These are phyloP conservation scores for Penicillium sp. DNA, from an alignment of 2,329 filamentous ascomycete species.

Conservation along the genomic window DNA sequence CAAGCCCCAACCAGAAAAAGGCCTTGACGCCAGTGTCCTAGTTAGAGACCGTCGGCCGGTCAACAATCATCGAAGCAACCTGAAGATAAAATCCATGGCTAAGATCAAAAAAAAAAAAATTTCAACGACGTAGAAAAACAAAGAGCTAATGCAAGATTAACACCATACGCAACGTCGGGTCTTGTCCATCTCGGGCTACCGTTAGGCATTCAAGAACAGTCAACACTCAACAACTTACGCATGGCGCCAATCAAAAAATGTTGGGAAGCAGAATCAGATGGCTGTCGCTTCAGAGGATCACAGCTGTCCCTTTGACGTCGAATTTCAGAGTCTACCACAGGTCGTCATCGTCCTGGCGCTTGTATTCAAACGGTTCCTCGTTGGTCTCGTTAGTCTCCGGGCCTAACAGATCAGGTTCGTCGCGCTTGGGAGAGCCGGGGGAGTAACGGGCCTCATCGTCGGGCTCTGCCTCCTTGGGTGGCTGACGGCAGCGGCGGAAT, in stretches of 20 bases:
- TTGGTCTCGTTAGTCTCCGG: neutral
- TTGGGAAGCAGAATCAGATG: neutral
- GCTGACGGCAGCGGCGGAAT: slow-evolving; percentile 38
- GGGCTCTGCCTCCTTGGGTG: slow-evolving; percentile 17
- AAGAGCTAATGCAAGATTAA: neutral
- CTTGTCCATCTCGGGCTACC: neutral
- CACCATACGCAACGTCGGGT: neutral
- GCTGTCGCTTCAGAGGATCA: too few relatives aligned
- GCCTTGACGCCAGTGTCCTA: neutral
- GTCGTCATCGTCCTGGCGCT: neutral
- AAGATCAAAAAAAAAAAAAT: neutral
- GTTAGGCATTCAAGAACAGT: neutral
- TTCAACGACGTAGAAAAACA: neutral
- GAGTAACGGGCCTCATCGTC: neutral
- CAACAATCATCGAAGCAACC: neutral
- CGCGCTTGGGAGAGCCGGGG: neutral
- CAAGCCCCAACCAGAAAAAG: neutral
- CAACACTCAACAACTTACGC: neutral
- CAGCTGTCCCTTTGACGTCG: too few relatives aligned
- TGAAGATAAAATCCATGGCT: neutral
- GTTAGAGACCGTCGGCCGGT: neutral
- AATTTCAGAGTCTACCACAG: too few relatives aligned
- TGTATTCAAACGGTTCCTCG: neutral
- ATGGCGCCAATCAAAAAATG: neutral
- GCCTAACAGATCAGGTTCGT: neutral